These are phyloP conservation scores for Flaveria linearis DNA, from an alignment of 129 eudicot species.

Conservation along the genomic window DNA sequence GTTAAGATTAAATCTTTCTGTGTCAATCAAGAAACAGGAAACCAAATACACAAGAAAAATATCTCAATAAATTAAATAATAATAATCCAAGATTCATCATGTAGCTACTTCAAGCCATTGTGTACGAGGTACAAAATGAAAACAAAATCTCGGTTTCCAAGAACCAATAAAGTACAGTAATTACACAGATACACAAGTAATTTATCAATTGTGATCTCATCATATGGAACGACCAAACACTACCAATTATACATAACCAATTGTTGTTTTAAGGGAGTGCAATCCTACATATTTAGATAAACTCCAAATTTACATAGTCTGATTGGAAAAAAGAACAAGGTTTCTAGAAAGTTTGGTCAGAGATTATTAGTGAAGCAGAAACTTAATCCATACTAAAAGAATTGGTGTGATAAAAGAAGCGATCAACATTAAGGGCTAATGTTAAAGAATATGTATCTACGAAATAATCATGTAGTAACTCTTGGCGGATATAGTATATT, in stretches of 20 bases:
- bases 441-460: conserved; percentile 3
- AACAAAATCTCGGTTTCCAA: conserved; percentile 5
- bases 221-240: background rate
- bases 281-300: background rate
- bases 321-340: background rate
- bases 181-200: background rate
- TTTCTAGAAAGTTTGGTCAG: background rate
- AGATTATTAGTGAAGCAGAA: background rate
- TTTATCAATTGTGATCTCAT: background rate
- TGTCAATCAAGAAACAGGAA: background rate
- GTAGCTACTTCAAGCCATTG: background rate
- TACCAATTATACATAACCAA: background rate
- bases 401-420: conserved; percentile 1
- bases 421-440: conserved; percentile 4
- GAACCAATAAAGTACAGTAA: background rate
- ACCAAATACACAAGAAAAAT: background rate
- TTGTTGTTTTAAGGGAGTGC: background rate
- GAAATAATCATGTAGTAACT: conserved; percentile 2
- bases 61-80: background rate
- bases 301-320: background rate
- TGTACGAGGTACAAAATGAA: conserved; percentile 2
- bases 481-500: background rate
- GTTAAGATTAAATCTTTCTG: conserved; percentile 2
- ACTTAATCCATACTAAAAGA: background rate
- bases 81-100: background rate